Evolutionary conservation across 768 basidiomycete species (phyloP).

Genomic region (Mycena venus): DNA sequence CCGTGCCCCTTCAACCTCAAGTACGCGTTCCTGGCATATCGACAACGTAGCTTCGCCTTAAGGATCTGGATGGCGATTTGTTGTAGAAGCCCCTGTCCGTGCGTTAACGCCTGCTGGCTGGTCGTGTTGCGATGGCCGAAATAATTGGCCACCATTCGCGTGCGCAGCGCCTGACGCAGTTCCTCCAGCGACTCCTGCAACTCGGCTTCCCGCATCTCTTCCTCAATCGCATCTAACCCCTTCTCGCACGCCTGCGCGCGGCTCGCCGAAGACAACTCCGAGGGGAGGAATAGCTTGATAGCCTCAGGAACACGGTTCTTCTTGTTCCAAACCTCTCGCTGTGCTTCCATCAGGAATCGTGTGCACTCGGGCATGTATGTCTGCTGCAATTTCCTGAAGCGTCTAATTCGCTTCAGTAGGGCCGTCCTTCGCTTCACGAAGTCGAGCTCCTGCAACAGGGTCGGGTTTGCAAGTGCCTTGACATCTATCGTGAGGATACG

Average conservation of each 20-base stretch:
- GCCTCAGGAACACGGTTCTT: background rate
- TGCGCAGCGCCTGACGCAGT: background rate
- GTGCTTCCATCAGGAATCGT: background rate
- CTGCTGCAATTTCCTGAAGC: background rate
- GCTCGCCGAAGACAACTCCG: background rate
- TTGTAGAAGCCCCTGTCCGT: background rate
- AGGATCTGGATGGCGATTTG: background rate
- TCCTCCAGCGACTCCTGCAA: background rate
- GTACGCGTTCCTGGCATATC: background rate
- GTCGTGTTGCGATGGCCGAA: background rate
- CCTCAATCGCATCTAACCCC: background rate
- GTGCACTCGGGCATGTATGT: background rate
- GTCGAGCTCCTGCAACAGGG: background rate
- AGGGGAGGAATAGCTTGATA: background rate
- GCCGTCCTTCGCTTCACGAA: background rate
- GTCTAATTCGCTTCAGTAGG: background rate
- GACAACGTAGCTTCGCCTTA: background rate
- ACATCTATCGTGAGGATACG: background rate
- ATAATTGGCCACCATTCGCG: background rate
- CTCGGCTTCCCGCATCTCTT: background rate
- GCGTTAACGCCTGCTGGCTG: background rate
- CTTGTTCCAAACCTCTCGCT: background rate
- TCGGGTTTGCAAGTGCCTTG: background rate
- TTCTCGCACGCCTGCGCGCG: background rate
- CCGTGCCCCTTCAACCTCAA: background rate